Percentiles rank a stretch among this genome's conserved stretches.
Conservation (phyloP, 352 stramenopile species). For the Chrysophaeum taylorii region DNA sequence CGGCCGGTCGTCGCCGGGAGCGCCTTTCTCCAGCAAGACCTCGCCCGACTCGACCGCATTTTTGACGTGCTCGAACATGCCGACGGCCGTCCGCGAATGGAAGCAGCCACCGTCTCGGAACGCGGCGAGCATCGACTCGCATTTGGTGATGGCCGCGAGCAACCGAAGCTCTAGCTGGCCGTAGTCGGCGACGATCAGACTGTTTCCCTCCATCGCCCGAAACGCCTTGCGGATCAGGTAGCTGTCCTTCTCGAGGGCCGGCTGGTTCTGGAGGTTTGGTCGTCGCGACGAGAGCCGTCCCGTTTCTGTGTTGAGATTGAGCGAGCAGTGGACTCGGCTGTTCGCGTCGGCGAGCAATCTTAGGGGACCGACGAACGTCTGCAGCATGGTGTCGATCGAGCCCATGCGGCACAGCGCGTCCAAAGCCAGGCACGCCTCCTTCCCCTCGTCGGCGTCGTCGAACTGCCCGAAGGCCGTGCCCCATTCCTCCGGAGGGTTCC, state of each 20-base stretch:
- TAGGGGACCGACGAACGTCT: conserved; percentile 30
- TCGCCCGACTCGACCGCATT: conserved; percentile 86
- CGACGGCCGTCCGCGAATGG: conserved; percentile 84
- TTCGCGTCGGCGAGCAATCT: conserved; percentile 78
- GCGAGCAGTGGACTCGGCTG: conserved; percentile 87
- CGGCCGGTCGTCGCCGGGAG: conserved; percentile 54
- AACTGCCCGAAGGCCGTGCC: conserved; percentile 78
- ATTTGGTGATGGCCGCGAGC: conserved; percentile 94
- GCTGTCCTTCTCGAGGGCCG: conserved; percentile 75
- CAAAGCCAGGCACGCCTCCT: conserved; percentile 83
- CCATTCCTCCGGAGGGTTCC: conserved; percentile 47
- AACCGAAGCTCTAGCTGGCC: conserved; percentile 98
- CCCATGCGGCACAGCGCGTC: conserved; percentile 86
- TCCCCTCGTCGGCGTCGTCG: conserved; percentile 69
- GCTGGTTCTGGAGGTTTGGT: conserved; percentile 98
- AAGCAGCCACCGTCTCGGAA: conserved; percentile 80
- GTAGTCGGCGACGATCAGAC: conserved; percentile 98
- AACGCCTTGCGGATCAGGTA: conserved; percentile 85
- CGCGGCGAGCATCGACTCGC: conserved; percentile 94
- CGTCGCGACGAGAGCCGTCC: conserved; percentile 87
- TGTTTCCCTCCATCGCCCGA: conserved; percentile 75
- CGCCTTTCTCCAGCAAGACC: conserved; percentile 83
- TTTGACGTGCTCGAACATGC: conserved; percentile 97
- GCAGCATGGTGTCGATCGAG: conserved; percentile 98
- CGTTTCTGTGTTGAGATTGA: conserved; percentile 99